Evolutionary conservation across 805 yeast species (phyloP).

Genomic region (Wickerhamomyces bovis): DNA sequence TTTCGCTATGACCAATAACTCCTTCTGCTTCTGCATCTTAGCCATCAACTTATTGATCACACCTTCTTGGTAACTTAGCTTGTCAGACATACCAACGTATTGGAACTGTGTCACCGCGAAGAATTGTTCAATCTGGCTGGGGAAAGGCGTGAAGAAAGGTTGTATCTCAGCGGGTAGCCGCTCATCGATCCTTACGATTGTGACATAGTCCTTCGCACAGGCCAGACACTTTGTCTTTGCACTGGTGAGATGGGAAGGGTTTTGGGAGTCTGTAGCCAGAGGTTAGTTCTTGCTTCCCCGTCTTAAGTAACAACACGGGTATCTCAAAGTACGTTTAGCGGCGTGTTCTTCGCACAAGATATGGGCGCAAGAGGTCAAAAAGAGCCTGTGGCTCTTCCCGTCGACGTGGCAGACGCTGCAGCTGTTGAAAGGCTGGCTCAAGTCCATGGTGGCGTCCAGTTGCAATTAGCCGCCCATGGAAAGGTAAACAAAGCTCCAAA

Average conservation of each 20-base stretch:
- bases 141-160: constrained; percentile 20
- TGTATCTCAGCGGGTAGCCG: constrained; percentile 17
- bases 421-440: constrained; percentile 26
- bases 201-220: constrained; percentile 14
- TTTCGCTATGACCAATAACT: constrained; percentile 17
- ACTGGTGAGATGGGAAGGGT: background rate
- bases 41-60: constrained; percentile 11
- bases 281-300: background rate
- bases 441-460: constrained; percentile 5
- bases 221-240: constrained; percentile 10
- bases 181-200: constrained; percentile 14
- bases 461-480: background rate
- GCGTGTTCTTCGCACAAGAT: constrained; percentile 29
- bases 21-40: constrained; percentile 19
- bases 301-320: background rate
- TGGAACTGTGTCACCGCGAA: constrained; percentile 22
- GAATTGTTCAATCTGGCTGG: constrained; percentile 19
- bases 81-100: constrained; percentile 16
- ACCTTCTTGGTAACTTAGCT: constrained; percentile 12
- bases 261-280: constrained; percentile 1
- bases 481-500: background rate
- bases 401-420: constrained; percentile 29
- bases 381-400: constrained; percentile 19
- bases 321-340: constrained; percentile 8
- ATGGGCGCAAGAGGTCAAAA: constrained; percentile 35